These are phyloP conservation scores for Panicum virgatum DNA, from an alignment of 202 grass and related monocot genomes.

Conservation along the genomic window DNA sequence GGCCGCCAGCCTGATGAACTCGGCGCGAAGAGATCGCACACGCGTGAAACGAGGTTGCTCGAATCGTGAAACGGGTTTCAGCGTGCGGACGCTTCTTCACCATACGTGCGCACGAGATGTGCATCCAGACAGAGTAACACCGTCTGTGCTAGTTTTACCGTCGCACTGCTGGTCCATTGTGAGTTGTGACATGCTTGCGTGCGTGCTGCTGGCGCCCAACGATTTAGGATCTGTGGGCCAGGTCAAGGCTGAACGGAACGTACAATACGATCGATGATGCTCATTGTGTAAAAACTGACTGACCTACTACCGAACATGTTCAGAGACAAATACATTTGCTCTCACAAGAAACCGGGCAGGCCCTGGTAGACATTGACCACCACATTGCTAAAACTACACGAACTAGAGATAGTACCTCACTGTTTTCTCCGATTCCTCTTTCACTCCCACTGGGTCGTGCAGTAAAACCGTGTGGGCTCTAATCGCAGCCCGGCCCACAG, in stretches of 20 bases:
- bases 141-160: background rate
- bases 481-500: too few species aligned
- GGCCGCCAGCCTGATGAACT: background rate
- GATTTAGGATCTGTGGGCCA: constrained; percentile 27
- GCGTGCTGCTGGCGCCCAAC: background rate
- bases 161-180: background rate
- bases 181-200: constrained; percentile 6
- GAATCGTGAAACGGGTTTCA: background rate
- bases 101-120: background rate
- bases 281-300: background rate
- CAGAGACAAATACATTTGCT: background rate
- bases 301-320: background rate
- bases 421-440: background rate
- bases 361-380: background rate
- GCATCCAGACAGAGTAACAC: background rate
- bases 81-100: background rate
- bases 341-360: background rate
- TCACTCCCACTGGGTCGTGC: background rate
- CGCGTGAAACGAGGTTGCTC: background rate
- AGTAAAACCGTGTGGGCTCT: constrained; percentile 24
- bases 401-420: too few species aligned
- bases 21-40: background rate
- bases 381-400: background rate
- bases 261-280: background rate
- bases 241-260: background rate